Evolutionary conservation across 129 eudicot species (phyloP).

Genomic region (Centella asiatica): DNA sequence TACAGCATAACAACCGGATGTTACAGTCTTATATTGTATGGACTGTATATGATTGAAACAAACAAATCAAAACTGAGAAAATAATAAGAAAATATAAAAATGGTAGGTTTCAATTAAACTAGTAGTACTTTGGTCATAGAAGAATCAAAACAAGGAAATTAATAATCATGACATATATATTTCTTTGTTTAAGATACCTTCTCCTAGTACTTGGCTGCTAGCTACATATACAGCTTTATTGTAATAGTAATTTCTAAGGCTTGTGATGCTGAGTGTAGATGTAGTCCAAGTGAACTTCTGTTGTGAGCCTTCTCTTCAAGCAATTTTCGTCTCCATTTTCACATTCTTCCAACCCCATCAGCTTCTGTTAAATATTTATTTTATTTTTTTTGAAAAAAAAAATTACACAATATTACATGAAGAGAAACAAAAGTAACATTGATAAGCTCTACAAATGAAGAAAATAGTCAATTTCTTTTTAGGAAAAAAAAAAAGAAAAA

Average conservation of each 20-base stretch:
- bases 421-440: neutral
- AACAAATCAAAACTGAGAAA: too few relatives aligned
- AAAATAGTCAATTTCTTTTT: neutral
- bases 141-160: too few relatives aligned
- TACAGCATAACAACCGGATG: too few relatives aligned
- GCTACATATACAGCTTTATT: too few relatives aligned
- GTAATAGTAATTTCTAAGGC: constrained; percentile 36
- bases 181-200: neutral
- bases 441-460: neutral
- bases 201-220: neutral
- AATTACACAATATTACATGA: neutral
- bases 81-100: too few relatives aligned
- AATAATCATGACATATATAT: too few relatives aligned
- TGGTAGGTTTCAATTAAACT: too few relatives aligned
- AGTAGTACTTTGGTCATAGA: neutral
- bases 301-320: constrained; percentile 52
- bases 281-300: constrained; percentile 91
- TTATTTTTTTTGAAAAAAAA: neutral
- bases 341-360: constrained; percentile 66
- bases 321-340: constrained; percentile 63
- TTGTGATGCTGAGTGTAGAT: constrained; percentile 83
- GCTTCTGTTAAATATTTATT: constrained; percentile 37
- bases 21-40: too few relatives aligned
- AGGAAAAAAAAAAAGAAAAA: neutral
- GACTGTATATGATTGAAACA: too few relatives aligned